Percentiles rank a stretch among this genome's conserved stretches.
phyloP scores from a whole-genome alignment of 192 early-diverging fungal genomes.

The Rhizophlyctis rosea region DNA sequence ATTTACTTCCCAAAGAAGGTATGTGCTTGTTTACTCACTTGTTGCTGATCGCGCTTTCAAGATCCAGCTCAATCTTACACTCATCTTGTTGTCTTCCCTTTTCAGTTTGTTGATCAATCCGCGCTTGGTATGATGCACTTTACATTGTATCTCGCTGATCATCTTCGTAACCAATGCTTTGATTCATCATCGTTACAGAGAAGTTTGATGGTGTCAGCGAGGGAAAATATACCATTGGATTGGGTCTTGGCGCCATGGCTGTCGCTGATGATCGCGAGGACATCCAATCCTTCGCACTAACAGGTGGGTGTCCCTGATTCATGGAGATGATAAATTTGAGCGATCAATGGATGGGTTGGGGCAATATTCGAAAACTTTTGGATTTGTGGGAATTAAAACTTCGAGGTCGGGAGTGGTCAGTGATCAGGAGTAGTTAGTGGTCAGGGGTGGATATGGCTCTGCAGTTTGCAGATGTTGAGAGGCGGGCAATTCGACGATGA shows the following conservation, averaged over 20 bases:
- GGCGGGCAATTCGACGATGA: too few relatives aligned
- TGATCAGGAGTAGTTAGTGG: too few relatives aligned
- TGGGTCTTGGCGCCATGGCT: constrained; percentile 94
- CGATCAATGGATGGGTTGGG: neutral
- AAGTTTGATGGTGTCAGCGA: constrained; percentile 86
- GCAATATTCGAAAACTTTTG: neutral
- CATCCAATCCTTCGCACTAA: constrained; percentile 83
- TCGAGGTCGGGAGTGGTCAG: too few relatives aligned
- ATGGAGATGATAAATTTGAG: constrained; percentile 18
- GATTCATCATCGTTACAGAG: constrained; percentile 60
- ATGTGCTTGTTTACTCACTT: neutral
- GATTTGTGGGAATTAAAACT: neutral
- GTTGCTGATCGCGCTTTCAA: neutral
- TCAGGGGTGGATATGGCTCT: too few relatives aligned
- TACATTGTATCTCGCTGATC: constrained; percentile 3
- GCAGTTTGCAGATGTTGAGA: too few relatives aligned
- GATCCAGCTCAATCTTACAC: constrained; percentile 5
- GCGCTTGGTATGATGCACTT: too few relatives aligned
- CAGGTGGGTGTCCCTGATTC: constrained; percentile 57
- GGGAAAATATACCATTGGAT: constrained; percentile 98
- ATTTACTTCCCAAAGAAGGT: constrained; percentile 57
- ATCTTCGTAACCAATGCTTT: neutral
- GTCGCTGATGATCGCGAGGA: constrained; percentile 96
- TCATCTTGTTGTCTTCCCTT: neutral
- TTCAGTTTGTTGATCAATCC: constrained; percentile 47